Evolutionary conservation across 75 land plant species (phyloP), one percentile per base, ranked within the genome.

Genomic region (Pseudotsuga menziesii): DNA sequence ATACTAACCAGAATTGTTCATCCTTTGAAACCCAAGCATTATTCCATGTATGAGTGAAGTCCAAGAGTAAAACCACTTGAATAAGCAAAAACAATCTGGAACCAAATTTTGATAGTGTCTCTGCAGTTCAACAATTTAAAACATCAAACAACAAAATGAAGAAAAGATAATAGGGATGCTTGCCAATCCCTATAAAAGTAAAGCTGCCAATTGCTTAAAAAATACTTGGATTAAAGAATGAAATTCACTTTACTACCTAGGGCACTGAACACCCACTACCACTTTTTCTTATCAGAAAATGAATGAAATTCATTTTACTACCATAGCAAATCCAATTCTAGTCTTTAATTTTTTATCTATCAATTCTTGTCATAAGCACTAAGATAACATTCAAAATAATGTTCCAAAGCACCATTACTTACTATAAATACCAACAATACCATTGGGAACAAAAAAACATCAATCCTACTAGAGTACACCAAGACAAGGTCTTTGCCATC

Each of bases 11-110:
- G 76, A 94, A 94, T 52, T 88, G 94, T 78, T 93, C 98, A 83
- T 96, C 98, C 81, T 90, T 96, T 11, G 88, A 94, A 80, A 93
- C 97, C 98, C 98, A 96, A 25, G 98, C 87, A 77, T 91, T 94
- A 82, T 96, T 96, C 98, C 98, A 96, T 78, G 88, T 76, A 77
- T 93, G 94, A 17, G 89, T 84, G 73, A 90, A 91, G 72, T 96
- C 98, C 60, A 96, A 87, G 26, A 96, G 84, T 41, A 96, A 85
- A 78, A 96, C 70, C 69, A 96, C 98, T 85, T 96, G 98, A 70
- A 96, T 86, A 59, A 96, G 75, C 58, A 96, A 82, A 82, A 96
- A 96, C 55, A 96, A 75, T 41, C 97, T 97, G 27, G 98, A 92
- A 9, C 98, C 98, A 84, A 96, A 94, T 60, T 82, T 90, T 60